Base-by-base conservation (phyloP, 331 rosid genomes). In the Spiraea crenata region DNA sequence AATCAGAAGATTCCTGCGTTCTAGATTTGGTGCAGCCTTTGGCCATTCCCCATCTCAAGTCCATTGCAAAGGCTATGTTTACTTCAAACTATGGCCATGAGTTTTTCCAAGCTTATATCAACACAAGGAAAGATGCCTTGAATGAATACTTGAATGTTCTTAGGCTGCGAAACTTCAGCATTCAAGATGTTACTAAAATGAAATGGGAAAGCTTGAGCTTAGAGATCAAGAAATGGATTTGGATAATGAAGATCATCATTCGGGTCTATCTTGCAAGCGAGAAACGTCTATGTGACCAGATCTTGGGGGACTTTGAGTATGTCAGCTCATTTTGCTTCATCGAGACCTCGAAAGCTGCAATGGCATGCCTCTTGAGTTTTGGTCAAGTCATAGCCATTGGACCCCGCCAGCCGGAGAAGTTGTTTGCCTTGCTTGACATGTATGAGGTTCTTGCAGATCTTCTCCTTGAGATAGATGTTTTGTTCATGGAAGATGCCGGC, bases 391-490 rank as follows among this genome's bases (percentile, higher is more conserved):
- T 88, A 49, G 82, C 86, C 19, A 70, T 83, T 71, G 84, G 78
- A 67, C 39, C 75, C 10, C 86, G 66, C 57, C 6, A 77, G 55
- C 89, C 95, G 0, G 90, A 88, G 49, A 83, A 77, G 75, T n/a
- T 90, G 77, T 79, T 88, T 67, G 60, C 84, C 8, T 66, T 88
- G 42, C 90, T 90, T 16, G 85, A 90, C 78, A 88, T 84, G 89
- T 84, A 88, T 4, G 88, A 86, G 75, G 84, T 83, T 45, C 76
- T 90, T 59, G 74, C 75, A 15, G 70, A 84, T 57, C 78, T 88
- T 78, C 77, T 69, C 9, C 71, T 54, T 17, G 72, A 70, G 37
- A 73, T 86, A 15, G 84, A 88, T 50, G 13, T 67, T 51, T 74
- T 86, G 61, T 85, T 84, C 78, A 70, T 67, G 4, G 89, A 84